Conservation (phyloP, 2,329 filamentous ascomycete species). For the Fusarium sp. region DNA sequence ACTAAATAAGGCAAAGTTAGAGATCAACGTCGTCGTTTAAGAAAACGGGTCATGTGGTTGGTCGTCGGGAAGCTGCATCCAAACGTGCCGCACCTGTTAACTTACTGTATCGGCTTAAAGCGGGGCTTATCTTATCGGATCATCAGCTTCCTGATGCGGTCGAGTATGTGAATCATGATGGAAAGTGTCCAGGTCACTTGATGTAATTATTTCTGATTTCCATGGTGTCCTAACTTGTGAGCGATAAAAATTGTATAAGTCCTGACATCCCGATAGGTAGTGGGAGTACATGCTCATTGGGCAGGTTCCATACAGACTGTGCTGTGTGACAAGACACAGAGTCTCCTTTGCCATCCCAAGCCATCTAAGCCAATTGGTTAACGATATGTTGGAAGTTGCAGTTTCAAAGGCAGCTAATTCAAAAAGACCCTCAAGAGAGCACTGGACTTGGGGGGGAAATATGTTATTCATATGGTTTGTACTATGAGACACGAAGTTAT, state of each 20-base stretch:
- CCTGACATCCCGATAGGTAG: neutral
- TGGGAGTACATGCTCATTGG: neutral
- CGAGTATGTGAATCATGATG: neutral
- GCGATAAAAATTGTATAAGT: neutral
- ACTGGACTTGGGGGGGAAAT: neutral
- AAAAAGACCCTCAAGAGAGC: neutral
- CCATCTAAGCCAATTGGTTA: neutral
- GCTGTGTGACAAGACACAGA: neutral
- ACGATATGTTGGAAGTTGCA: neutral
- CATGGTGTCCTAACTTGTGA: neutral
- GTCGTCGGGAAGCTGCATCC: conserved; percentile 20
- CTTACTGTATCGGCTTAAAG: conserved; percentile 17
- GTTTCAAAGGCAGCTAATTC: neutral
- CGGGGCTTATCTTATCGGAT: conserved; percentile 38
- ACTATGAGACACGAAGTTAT: neutral
- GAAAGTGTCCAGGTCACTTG: neutral
- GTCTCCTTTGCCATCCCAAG: neutral
- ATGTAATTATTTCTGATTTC: neutral
- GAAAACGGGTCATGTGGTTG: conserved; percentile 36
- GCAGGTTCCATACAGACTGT: neutral
- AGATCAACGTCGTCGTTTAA: conserved; percentile 11
- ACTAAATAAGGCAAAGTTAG: conserved; percentile 5
- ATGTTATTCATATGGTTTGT: neutral
- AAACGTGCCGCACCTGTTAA: neutral
- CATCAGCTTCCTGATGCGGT: conserved; percentile 9